Conservation (phyloP, 305 asterid species). For the Euphrasia arctica region DNA sequence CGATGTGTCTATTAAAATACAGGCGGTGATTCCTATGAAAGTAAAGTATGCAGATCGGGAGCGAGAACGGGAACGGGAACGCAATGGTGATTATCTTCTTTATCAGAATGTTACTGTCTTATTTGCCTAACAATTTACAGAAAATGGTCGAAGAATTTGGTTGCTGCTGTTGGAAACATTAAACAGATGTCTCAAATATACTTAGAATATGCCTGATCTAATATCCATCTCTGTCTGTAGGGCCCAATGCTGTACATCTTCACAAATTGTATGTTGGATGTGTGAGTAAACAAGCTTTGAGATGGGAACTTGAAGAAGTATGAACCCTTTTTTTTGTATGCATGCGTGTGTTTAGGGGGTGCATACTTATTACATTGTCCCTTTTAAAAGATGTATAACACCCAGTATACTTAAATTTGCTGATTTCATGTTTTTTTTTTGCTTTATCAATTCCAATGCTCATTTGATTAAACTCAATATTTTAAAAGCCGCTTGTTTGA, state of each 20-base stretch:
- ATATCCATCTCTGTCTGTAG: constrained; percentile 37
- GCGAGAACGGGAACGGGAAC: constrained; percentile 76
- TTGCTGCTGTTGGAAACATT: background rate
- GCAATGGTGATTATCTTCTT: constrained; percentile 55
- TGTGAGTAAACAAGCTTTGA: constrained; percentile 63
- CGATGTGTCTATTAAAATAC: constrained; percentile 25
- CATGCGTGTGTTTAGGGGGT: background rate
- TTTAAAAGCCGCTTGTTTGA: background rate
- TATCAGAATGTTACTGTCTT: background rate
- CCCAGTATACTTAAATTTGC: constrained; percentile 13
- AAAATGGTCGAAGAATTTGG: constrained; percentile 9
- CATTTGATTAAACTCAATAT: constrained; percentile 12
- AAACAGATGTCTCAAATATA: too few relatives aligned
- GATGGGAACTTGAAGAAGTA: constrained; percentile 78
- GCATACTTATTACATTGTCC: constrained; percentile 11
- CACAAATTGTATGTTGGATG: constrained; percentile 80
- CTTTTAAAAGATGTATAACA: constrained; percentile 9
- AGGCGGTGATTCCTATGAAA: constrained; percentile 59
- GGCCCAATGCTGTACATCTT: constrained; percentile 37
- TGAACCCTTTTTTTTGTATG: constrained; percentile 21
- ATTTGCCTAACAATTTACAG: constrained; percentile 21
- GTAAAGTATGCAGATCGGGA: constrained; percentile 80
- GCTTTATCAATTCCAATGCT: background rate
- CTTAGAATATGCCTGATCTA: constrained; percentile 19
- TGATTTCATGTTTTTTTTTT: background rate